phyloP scores from a whole-genome alignment of 805 yeast genomes.

The Debaryomyces castellii region DNA sequence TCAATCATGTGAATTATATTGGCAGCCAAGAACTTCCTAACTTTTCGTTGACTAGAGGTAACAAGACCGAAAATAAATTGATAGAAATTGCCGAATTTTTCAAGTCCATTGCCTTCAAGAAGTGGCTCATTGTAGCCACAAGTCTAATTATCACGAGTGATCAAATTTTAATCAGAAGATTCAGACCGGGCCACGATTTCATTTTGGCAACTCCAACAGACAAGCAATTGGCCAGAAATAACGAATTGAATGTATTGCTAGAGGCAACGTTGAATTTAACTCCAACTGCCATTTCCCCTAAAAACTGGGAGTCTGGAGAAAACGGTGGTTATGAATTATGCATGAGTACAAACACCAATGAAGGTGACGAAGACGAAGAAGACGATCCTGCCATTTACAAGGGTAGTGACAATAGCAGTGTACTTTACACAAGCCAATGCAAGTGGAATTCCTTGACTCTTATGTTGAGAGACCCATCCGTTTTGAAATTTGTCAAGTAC shows the following conservation, averaged over 20 bases:
- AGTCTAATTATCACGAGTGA: slow-evolving; percentile 61
- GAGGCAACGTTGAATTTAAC: slow-evolving; percentile 85
- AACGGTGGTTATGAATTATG: slow-evolving; percentile 92
- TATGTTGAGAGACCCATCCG: slow-evolving; percentile 79
- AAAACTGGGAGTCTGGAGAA: slow-evolving; percentile 87
- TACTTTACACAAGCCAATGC: slow-evolving; percentile 77
- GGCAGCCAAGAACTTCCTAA: slow-evolving; percentile 58
- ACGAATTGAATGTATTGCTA: slow-evolving; percentile 45
- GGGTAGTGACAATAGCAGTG: slow-evolving; percentile 61
- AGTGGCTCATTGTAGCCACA: slow-evolving; percentile 68
- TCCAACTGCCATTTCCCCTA: slow-evolving; percentile 53
- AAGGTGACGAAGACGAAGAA: slow-evolving; percentile 44
- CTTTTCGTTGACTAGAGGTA: slow-evolving; percentile 36
- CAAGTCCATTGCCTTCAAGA: slow-evolving; percentile 59
- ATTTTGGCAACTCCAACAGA: slow-evolving; percentile 77
- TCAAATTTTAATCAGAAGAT: slow-evolving; percentile 74
- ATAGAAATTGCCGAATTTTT: slow-evolving; percentile 58
- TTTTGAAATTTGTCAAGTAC: slow-evolving; percentile 90
- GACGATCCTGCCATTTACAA: slow-evolving; percentile 87
- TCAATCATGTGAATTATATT: slow-evolving; percentile 26
- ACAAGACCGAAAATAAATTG: slow-evolving; percentile 39
- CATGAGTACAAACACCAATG: slow-evolving; percentile 60
- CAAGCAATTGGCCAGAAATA: slow-evolving; percentile 33
- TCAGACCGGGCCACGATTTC: slow-evolving; percentile 94
- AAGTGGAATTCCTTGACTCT: slow-evolving; percentile 77